These are phyloP conservation scores for Melaleuca quinquenervia DNA, from an alignment of 345 rosid species.

Conservation along the genomic window DNA sequence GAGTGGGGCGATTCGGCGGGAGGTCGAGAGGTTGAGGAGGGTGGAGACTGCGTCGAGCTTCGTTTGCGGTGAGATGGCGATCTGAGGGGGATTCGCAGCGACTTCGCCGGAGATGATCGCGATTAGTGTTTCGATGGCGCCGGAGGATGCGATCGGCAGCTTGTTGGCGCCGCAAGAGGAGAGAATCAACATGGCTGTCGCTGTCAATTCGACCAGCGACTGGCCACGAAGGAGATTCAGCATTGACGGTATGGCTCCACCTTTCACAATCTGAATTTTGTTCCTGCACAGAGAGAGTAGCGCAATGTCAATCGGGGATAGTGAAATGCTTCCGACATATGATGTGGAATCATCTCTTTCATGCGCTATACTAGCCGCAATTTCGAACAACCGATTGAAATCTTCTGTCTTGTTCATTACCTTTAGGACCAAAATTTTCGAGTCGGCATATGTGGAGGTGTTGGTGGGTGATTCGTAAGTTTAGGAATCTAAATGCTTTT, in stretches of 20 bases:
- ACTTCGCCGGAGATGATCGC: conserved; percentile 14
- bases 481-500: background rate
- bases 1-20: conserved; percentile 34
- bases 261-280: conserved; percentile 55
- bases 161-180: conserved; percentile 72
- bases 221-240: conserved; percentile 42
- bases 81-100: background rate
- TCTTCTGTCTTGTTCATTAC: background rate
- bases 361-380: background rate
- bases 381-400: background rate
- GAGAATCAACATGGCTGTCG: conserved; percentile 53
- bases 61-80: conserved; percentile 15
- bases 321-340: background rate
- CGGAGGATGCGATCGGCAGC: conserved; percentile 43
- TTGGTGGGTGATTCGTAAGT: background rate
- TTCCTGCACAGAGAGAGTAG: conserved; percentile 34
- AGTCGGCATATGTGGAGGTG: background rate
- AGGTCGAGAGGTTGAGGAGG: conserved; percentile 70
- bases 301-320: background rate
- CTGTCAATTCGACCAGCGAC: conserved; percentile 27
- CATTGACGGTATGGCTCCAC: conserved; percentile 51
- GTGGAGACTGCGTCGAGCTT: conserved; percentile 54
- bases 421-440: too few species aligned
- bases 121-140: conserved; percentile 32
- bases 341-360: background rate